A percentile compares a stretch with the other conserved stretches of the same genome.
These are phyloP conservation scores for Davidsoniella australis DNA, from an alignment of 2,329 filamentous ascomycete genomes.

Conservation along the genomic window DNA sequence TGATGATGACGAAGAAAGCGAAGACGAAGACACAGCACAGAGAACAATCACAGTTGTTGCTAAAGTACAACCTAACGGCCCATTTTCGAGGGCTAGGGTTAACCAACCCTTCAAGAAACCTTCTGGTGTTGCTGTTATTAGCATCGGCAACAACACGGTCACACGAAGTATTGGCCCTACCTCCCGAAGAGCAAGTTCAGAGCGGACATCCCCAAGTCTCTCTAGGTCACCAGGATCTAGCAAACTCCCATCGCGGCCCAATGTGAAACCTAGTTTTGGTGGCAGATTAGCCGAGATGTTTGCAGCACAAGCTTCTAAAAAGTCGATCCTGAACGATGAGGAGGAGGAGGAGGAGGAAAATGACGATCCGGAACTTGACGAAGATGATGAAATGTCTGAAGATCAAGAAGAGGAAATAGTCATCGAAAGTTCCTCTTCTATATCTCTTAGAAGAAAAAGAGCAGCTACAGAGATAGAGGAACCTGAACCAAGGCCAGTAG, in stretches of 20 bases:
- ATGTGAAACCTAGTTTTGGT: conserved; percentile 24
- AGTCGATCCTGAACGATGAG: conserved; percentile 6
- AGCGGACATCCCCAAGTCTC: neutral
- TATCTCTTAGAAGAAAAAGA: conserved; percentile 5
- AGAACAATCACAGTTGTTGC: neutral
- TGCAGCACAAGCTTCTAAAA: conserved; percentile 18
- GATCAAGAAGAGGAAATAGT: conserved; percentile 29
- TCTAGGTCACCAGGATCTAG: neutral
- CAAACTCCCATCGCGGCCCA: neutral
- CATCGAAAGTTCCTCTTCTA: conserved; percentile 22
- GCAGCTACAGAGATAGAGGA: conserved; percentile 1
- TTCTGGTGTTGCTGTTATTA: conserved; percentile 55
- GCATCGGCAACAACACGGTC: conserved; percentile 50
- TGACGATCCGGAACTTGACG: conserved; percentile 16
- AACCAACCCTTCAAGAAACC: conserved; percentile 29
- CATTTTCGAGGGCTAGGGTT: neutral
- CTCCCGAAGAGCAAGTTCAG: conserved; percentile 17
- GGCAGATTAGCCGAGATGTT: conserved; percentile 28
- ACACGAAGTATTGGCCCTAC: conserved; percentile 47
- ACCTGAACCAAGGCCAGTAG: neutral
- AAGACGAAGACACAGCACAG: too few species aligned
- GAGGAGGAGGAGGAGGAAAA: conserved; percentile 14
- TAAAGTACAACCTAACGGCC: neutral
- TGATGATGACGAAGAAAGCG: conserved; percentile 4
- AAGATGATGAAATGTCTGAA: conserved; percentile 13